phyloP scores from a whole-genome alignment of 2,329 filamentous ascomycete species.

The Pyrenochaeta sp. region DNA sequence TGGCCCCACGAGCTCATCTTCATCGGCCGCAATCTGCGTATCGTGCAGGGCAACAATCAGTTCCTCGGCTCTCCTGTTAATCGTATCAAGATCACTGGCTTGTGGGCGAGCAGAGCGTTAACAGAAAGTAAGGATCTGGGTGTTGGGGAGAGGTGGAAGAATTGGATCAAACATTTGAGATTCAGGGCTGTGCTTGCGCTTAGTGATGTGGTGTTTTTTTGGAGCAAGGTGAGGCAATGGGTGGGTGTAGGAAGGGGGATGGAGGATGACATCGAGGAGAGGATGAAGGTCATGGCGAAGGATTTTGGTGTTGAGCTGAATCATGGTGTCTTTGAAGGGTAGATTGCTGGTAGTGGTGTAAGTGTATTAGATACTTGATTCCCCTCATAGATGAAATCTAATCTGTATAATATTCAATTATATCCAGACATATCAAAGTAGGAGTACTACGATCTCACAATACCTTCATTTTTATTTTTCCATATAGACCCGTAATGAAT shows the following conservation, averaged over 20 bases:
- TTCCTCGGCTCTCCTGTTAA: slow-evolving; percentile 89
- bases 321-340: slow-evolving; percentile 88
- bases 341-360: not conserved
- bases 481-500: not conserved
- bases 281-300: slow-evolving; percentile 87
- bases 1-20: slow-evolving; percentile 93
- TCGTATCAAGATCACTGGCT: slow-evolving; percentile 89
- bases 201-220: slow-evolving; percentile 85
- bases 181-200: slow-evolving; percentile 80
- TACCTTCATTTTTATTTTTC: not conserved
- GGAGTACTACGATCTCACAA: not conserved
- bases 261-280: slow-evolving; percentile 91
- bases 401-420: not conserved
- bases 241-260: slow-evolving; percentile 82
- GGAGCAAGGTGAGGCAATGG: slow-evolving; percentile 78
- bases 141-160: slow-evolving; percentile 68
- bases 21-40: slow-evolving; percentile 88
- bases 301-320: slow-evolving; percentile 93
- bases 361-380: not conserved
- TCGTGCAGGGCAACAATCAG: slow-evolving; percentile 93
- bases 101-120: slow-evolving; percentile 87
- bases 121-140: slow-evolving; percentile 75
- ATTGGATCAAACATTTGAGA: slow-evolving; percentile 80
- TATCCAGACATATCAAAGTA: not conserved
- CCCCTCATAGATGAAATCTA: not conserved